phyloP scores from a whole-genome alignment of 2,329 filamentous ascomycete genomes.

The Grosmannia serpens region DNA sequence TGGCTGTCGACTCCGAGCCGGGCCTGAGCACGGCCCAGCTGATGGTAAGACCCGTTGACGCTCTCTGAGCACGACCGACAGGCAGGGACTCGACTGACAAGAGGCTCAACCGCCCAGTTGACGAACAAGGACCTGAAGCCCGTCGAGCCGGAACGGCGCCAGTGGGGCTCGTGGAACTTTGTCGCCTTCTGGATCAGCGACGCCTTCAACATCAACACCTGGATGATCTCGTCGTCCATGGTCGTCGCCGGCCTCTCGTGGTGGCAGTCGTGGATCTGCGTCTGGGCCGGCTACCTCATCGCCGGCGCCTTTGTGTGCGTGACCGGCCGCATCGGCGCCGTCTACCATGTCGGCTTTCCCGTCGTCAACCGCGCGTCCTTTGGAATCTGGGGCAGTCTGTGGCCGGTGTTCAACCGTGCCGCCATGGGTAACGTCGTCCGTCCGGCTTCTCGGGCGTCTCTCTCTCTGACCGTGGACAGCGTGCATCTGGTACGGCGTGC shows the following conservation, averaged over 20 bases:
- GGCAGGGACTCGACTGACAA: not conserved
- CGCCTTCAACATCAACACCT: constrained; percentile 82
- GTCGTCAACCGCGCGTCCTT: constrained; percentile 51
- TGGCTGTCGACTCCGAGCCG: constrained; percentile 64
- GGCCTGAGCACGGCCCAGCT: constrained; percentile 69
- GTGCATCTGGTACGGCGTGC: constrained; percentile 41
- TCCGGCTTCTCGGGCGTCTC: not conserved
- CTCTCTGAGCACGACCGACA: not conserved
- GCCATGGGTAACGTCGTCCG: constrained; percentile 20
- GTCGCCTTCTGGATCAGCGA: constrained; percentile 81
- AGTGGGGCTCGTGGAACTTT: constrained; percentile 84
- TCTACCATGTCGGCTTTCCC: constrained; percentile 83
- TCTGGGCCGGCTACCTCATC: constrained; percentile 77
- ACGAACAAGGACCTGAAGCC: constrained; percentile 73
- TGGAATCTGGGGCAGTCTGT: constrained; percentile 65
- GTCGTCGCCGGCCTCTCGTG: constrained; percentile 68
- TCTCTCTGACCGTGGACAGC: constrained; percentile 10
- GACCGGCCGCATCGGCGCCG: constrained; percentile 74
- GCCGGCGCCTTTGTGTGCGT: constrained; percentile 63
- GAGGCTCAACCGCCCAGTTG: constrained; percentile 42
- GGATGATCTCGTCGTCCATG: constrained; percentile 86
- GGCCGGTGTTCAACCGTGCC: constrained; percentile 22
- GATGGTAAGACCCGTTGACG: constrained; percentile 41
- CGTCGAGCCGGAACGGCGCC: constrained; percentile 66
- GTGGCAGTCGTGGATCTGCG: constrained; percentile 88